phyloP scores from a whole-genome alignment of 176 grass and related monocot species.

The Carex scoparia region DNA sequence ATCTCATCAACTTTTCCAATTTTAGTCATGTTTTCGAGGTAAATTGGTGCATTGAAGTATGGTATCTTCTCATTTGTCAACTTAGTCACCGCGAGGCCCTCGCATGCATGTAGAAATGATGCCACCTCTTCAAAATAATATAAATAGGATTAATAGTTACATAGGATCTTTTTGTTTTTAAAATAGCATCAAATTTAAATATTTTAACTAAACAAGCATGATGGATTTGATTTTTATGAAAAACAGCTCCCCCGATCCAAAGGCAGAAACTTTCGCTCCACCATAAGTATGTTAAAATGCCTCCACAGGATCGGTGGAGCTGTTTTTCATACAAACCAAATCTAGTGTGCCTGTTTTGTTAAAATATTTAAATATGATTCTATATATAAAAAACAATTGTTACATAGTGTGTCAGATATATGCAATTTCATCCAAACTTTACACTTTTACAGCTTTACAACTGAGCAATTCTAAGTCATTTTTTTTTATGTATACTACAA shows the following conservation, averaged over 20 bases:
- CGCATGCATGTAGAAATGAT: conserved; percentile 80
- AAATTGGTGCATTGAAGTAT: conserved; percentile 92
- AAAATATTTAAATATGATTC: no score
- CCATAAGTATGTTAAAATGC: no score
- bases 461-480: neutral
- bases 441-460: neutral
- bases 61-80: conserved; percentile 98
- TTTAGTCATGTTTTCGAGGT: conserved; percentile 89
- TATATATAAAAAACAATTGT: neutral
- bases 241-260: no score
- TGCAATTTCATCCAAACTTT: neutral
- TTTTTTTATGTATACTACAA: neutral
- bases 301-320: no score
- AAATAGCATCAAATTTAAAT: no score
- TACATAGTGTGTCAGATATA: neutral
- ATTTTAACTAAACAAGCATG: no score
- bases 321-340: no score
- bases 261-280: no score
- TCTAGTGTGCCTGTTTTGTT: no score
- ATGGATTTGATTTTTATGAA: no score
- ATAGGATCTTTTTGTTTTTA: no score
- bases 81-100: conserved; percentile 86
- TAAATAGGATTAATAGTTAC: neutral
- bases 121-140: conserved; percentile 56
- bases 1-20: conserved; percentile 98